Conservation (phyloP, 805 yeast species). For the Candida arabinofermentans region DNA sequence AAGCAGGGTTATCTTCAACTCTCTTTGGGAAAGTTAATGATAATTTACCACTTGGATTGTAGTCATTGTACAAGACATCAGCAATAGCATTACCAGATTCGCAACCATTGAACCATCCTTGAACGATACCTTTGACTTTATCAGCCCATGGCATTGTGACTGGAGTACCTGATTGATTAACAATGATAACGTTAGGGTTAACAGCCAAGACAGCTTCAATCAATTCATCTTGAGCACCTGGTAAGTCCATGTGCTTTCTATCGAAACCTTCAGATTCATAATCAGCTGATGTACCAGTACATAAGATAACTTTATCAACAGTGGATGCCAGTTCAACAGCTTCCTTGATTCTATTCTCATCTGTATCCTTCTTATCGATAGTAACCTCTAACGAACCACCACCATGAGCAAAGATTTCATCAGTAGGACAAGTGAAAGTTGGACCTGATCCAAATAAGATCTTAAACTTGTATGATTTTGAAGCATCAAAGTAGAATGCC, state of each 20-base stretch:
- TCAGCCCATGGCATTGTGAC: constrained; percentile 53
- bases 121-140: constrained; percentile 41
- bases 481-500: constrained; percentile 29
- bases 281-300: constrained; percentile 49
- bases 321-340: constrained; percentile 48
- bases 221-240: constrained; percentile 43
- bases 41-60: constrained; percentile 57
- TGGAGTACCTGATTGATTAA: constrained; percentile 60
- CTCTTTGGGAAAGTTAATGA: constrained; percentile 51
- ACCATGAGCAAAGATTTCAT: constrained; percentile 19
- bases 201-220: constrained; percentile 41
- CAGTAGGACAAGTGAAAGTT: constrained; percentile 26
- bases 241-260: constrained; percentile 46
- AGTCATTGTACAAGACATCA: constrained; percentile 56
- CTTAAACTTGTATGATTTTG: constrained; percentile 31
- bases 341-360: constrained; percentile 30
- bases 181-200: constrained; percentile 48
- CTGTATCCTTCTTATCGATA: constrained; percentile 23
- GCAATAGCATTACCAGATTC: constrained; percentile 58
- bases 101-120: constrained; percentile 56
- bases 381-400: constrained; percentile 31
- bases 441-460: constrained; percentile 42
- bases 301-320: constrained; percentile 50
- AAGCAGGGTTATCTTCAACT: constrained; percentile 54
- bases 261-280: constrained; percentile 63